These are phyloP conservation scores for Alnus rubra DNA, from an alignment of 306 rosid genomes.

Conservation along the genomic window DNA sequence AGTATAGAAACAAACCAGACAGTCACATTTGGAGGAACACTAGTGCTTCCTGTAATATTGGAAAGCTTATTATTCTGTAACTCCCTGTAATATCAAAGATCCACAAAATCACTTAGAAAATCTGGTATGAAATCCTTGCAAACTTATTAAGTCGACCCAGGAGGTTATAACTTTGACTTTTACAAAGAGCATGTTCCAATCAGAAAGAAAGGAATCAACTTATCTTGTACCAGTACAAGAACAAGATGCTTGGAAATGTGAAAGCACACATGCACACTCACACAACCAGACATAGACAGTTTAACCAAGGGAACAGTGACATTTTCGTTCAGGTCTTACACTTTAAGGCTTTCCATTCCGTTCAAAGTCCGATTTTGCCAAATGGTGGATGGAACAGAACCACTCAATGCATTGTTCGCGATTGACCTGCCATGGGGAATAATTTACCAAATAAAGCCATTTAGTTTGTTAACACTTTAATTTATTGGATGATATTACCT, in stretches of 20 bases:
- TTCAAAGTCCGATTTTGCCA: conserved; percentile 58
- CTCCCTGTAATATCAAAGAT: conserved; percentile 58
- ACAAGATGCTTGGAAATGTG: conserved; percentile 5
- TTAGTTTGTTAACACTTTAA: conserved; percentile 7
- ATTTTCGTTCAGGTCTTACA: conserved; percentile 62
- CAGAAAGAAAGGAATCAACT: not conserved
- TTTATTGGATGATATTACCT: conserved; percentile 10
- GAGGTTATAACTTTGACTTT: not conserved
- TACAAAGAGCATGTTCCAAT: not conserved
- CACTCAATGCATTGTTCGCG: conserved; percentile 70
- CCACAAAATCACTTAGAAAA: conserved; percentile 29
- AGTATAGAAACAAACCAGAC: conserved; percentile 63
- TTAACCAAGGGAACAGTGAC: conserved; percentile 6
- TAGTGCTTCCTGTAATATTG: conserved; percentile 51
- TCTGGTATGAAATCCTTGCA: not conserved
- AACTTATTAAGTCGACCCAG: conserved; percentile 5
- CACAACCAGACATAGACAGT: not conserved
- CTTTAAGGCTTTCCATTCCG: conserved; percentile 36
- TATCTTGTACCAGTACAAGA: conserved; percentile 9
- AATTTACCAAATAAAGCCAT: conserved; percentile 8
- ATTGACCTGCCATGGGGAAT: conserved; percentile 69
- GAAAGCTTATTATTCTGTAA: conserved; percentile 67
- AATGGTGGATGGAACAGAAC: conserved; percentile 62
- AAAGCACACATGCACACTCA: not conserved
- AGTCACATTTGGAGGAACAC: conserved; percentile 66